Base-by-base conservation (phyloP, 2,329 filamentous ascomycete genomes). In the Apiospora phragmitis region DNA sequence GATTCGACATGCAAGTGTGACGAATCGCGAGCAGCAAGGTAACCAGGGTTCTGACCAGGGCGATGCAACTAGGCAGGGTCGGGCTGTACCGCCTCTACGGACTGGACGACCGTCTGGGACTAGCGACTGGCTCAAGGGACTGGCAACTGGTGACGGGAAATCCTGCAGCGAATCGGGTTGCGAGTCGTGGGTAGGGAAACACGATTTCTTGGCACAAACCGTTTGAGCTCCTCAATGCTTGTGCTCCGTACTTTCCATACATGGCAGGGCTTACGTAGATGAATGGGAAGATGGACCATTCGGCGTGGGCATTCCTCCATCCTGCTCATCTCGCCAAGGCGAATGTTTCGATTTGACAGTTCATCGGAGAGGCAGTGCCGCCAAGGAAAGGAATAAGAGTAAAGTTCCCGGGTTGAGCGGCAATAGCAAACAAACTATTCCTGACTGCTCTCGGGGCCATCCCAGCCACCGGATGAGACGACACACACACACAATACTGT, bases 291-390 rank as follows among this genome's bases (percentile, higher is more conserved):
- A 59, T 35, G 29, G 16, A 32, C 51, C 51, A 21, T 59, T 29
- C 51, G 29, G 32, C 51, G 55, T 62, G 55, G 55, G 32, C 55
- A 62, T 62, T 38, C 32, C 55, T 59, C 51, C 51, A 59, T 59
- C 51, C 29, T 59, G 29, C 29, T 59, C 29, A 59, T 59, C 51
- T 59, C 51, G 51, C 51, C 51, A 59, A 59, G 26, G n/a, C 5
- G 3, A 59, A 21, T 59, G 51, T 59, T 59, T 59, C 51, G 29
- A 32, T 21, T 35, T 35, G 51, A 32, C 21, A 24, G n/a, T 51
- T 21, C 29, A 4, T 35, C 51, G 29, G 26, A 38, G 29, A 24
- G 32, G 55, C 55, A 18, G 55, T 38, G 51, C 51, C 18, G 9
- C 4, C 32, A 62, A 9, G 55, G 16, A n/a, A 14, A 9, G 4